A percentile compares a stretch with the other conserved stretches of the same genome.
Evolutionary conservation across 306 rosid genomes (phyloP).

Genomic region (Cajanus cajan): DNA sequence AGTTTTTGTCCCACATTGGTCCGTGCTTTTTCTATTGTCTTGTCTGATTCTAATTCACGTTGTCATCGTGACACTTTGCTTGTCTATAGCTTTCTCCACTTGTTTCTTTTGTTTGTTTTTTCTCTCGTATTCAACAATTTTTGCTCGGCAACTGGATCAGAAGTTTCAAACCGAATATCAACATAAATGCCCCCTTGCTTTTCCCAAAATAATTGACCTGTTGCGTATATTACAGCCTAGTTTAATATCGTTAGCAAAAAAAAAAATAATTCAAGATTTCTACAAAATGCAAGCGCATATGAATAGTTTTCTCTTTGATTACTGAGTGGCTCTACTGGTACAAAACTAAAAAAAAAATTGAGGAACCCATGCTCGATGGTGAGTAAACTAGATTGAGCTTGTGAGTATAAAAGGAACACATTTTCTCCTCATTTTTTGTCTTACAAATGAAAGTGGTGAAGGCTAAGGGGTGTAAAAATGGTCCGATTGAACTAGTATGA

Average conservation of each 20-base stretch:
- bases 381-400: neutral
- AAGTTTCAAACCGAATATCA: neutral
- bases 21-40: neutral
- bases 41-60: neutral
- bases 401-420: neutral
- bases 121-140: neutral
- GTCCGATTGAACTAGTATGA: too few relatives aligned
- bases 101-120: neutral
- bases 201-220: neutral
- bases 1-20: neutral
- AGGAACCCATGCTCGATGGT: neutral
- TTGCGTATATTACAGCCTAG: neutral
- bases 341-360: neutral
- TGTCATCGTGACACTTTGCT: neutral
- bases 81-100: neutral
- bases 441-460: neutral
- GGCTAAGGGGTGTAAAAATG: too few relatives aligned
- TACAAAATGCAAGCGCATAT: neutral
- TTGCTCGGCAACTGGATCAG: neutral
- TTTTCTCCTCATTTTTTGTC: neutral
- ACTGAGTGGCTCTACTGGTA: neutral
- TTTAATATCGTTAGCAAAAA: neutral
- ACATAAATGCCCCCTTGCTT: neutral
- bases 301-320: neutral
- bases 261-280: neutral